Percentiles rank a stretch among this genome's conserved stretches.
Evolutionary conservation across 2,329 filamentous ascomycete genomes (phyloP).

Genomic region (Periglandula ipomoeae): DNA sequence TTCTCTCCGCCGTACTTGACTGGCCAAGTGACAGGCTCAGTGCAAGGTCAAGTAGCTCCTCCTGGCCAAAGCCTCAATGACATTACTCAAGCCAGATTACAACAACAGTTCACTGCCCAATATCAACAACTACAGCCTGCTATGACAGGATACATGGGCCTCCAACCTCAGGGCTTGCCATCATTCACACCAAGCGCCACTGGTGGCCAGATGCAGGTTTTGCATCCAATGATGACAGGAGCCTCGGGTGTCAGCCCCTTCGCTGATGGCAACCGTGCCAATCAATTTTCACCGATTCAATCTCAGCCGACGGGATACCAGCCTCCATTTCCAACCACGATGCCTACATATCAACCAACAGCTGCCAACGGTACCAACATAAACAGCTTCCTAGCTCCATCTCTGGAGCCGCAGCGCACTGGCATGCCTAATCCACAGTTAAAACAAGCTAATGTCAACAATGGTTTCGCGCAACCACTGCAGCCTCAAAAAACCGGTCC

Average conservation of each 20-base stretch:
- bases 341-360: conserved; percentile 37
- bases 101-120: conserved; percentile 48
- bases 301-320: conserved; percentile 58
- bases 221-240: conserved; percentile 43
- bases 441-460: conserved; percentile 40
- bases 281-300: conserved; percentile 40
- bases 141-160: conserved; percentile 25
- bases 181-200: conserved; percentile 27
- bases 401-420: conserved; percentile 52
- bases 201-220: conserved; percentile 22
- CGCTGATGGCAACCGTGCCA: conserved; percentile 26
- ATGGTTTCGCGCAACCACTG: conserved; percentile 40
- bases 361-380: conserved; percentile 32
- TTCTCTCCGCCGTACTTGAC: conserved; percentile 70
- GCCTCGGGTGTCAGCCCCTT: conserved; percentile 30
- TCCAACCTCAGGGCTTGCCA: conserved; percentile 28
- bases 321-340: conserved; percentile 23
- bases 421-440: conserved; percentile 39
- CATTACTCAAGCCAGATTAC: conserved; percentile 55
- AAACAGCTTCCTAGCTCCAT: conserved; percentile 49
- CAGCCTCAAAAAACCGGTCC: conserved; percentile 50
- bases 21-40: conserved; percentile 70
- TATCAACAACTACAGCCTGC: conserved; percentile 34
- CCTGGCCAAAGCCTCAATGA: conserved; percentile 71
- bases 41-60: conserved; percentile 55